A percentile compares a stretch with the other conserved stretches of the same genome.
phyloP scores from a whole-genome alignment of 768 basidiomycete species.

The Filobasidium wieringae region DNA sequence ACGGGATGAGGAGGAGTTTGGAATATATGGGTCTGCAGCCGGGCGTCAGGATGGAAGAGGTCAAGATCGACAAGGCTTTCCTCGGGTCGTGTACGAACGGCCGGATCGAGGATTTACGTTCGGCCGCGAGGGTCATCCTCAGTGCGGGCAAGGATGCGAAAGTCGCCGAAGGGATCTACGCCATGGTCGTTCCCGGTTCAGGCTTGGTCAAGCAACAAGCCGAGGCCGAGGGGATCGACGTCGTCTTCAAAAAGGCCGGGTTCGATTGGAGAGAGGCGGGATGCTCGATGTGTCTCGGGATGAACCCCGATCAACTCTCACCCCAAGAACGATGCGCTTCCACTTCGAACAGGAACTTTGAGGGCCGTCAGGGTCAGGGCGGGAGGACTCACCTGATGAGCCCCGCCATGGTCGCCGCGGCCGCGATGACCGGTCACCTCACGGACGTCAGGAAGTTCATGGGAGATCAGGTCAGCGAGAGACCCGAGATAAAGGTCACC shows the following conservation, averaged over 20 bases:
- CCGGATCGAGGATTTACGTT: conserved; percentile 82
- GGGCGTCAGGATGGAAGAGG: conserved; percentile 65
- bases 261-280: conserved; percentile 94
- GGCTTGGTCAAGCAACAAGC: conserved; percentile 83
- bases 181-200: conserved; percentile 87
- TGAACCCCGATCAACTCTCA: conserved; percentile 83
- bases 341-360: conserved; percentile 87
- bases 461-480: conserved; percentile 43
- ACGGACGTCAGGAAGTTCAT: conserved; percentile 72
- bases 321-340: conserved; percentile 76
- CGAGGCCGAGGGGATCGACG: conserved; percentile 75
- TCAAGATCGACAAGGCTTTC: conserved; percentile 78
- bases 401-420: conserved; percentile 86
- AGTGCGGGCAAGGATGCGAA: conserved; percentile 58
- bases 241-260: conserved; percentile 75
- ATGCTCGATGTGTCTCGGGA: conserved; percentile 91
- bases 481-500: conserved; percentile 53
- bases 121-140: conserved; percentile 65
- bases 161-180: conserved; percentile 61
- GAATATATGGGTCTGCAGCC: conserved; percentile 76
- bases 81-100: conserved; percentile 92
- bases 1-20: conserved; percentile 62
- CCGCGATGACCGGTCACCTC: conserved; percentile 71
- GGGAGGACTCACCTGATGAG: conserved; percentile 79
- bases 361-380: conserved; percentile 75